Percentiles rank a stretch among this genome's conserved stretches.
Conservation (phyloP, 2,329 filamentous ascomycete species). For the Botryotinia narcissicola region DNA sequence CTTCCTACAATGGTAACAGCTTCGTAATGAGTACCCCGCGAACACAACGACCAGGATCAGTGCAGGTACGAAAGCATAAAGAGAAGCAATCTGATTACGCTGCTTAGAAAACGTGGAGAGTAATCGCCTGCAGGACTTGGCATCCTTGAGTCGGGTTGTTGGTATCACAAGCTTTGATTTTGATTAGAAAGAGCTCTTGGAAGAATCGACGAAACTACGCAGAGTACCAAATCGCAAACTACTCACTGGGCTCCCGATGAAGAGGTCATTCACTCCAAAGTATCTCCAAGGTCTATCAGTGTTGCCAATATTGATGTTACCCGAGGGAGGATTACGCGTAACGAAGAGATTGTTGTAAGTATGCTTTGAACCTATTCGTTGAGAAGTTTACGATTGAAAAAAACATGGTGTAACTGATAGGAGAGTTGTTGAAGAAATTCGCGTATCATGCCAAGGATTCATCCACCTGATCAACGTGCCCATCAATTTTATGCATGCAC, state of each 20-base stretch:
- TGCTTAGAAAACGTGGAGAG: neutral
- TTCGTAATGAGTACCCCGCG: neutral
- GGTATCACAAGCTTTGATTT: no score
- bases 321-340: neutral
- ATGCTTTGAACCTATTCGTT: neutral
- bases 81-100: neutral
- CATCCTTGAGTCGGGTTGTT: neutral
- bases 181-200: neutral
- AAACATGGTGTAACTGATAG: neutral
- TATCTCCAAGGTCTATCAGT: neutral
- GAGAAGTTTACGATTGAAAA: neutral
- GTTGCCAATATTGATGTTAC: neutral
- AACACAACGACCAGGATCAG: neutral
- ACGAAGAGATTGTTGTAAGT: neutral
- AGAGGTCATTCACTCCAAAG: neutral
- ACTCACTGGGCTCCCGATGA: neutral
- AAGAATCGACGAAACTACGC: neutral
- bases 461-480: conserved; percentile 3
- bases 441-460: conserved; percentile 9
- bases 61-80: neutral
- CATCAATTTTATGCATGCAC: conserved; percentile 7
- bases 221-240: neutral
- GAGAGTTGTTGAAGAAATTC: conserved; percentile 1
- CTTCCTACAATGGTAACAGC: neutral
- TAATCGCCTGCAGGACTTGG: conserved; percentile 9